Percentiles rank a stretch among this genome's conserved stretches.
Evolutionary conservation across 1,284 basidiomycete genomes (phyloP).

Genomic region (Ganoderma leucocontextum): DNA sequence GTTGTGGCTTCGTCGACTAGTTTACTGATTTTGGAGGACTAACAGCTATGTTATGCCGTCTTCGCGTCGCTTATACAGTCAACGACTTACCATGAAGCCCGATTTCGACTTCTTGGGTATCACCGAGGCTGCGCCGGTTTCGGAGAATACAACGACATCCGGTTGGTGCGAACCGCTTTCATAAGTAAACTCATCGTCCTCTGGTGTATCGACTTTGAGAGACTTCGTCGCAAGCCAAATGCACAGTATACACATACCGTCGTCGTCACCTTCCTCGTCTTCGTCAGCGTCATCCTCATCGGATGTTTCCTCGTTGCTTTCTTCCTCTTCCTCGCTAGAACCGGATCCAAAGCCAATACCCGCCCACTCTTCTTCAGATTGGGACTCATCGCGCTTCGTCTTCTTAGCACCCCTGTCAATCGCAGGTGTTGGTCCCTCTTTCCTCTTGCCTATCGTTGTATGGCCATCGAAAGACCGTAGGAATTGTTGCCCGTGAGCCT

Average conservation of each 20-base stretch:
- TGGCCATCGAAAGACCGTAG: slow-evolving; percentile 59
- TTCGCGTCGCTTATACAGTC: slow-evolving; percentile 27
- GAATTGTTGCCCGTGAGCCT: slow-evolving; percentile 72
- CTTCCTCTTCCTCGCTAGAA: slow-evolving; percentile 20
- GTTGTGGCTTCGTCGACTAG: slow-evolving; percentile 49
- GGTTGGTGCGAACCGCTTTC: slow-evolving; percentile 35
- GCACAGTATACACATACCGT: slow-evolving; percentile 17
- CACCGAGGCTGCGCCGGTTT: slow-evolving; percentile 36
- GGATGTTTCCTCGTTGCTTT: slow-evolving; percentile 29
- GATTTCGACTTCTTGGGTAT: slow-evolving; percentile 23
- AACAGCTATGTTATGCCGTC: neutral
- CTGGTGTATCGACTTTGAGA: neutral
- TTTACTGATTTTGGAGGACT: slow-evolving; percentile 82
- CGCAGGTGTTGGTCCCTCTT: slow-evolving; percentile 39
- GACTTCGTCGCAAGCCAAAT: neutral
- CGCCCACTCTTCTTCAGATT: slow-evolving; percentile 46
- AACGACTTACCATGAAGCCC: slow-evolving; percentile 73
- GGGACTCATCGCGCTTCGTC: slow-evolving; percentile 26
- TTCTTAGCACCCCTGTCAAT: slow-evolving; percentile 36
- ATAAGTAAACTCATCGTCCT: slow-evolving; percentile 29
- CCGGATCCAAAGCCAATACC: slow-evolving; percentile 35
- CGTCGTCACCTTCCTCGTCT: slow-evolving; percentile 35
- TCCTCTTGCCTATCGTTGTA: slow-evolving; percentile 33
- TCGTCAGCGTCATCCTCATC: slow-evolving; percentile 29
- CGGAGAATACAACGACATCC: slow-evolving; percentile 67